Evolutionary conservation across 345 rosid species (phyloP), one percentile per base, ranked within the genome.

Genomic region (Laguncularia racemosa): DNA sequence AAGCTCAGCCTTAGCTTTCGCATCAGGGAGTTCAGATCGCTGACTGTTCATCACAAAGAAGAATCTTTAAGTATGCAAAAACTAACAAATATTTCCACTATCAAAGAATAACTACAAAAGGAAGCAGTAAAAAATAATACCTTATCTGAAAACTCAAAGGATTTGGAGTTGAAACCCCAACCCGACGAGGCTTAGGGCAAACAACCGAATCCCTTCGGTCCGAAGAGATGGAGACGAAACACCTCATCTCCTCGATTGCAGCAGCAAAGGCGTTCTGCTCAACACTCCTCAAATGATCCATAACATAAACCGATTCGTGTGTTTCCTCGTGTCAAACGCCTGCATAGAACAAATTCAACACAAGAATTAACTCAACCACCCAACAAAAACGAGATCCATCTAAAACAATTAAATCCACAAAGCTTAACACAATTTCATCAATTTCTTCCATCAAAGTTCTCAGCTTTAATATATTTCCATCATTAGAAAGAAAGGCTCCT

Each of bases 151-250:
- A 82, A 64, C 83, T 73, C 38, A 80, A 65, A 13, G 52, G 71
- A 68, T 63, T 78, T 59, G 62, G 73, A 3, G 82, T 64, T 16
- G 74, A 67, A 45, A 63, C 51, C 48, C 88, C 84, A 44, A 82
- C 68, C 10, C 91, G 86, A 21, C 88, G 87, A 48, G 97, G 99
- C 79, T 78, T 93, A n/a, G 97, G 99, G 62, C 96, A 89, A 67
- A 84, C 75, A 20, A 93, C 74, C 13, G 76, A 64, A 53, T 73
- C 91, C 78, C 66, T 81, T 43, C 63, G 74, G 51, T 81, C 88
- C 48, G 50, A 69, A 12, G 63, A 18, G 65, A 66, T 67, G 6
- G 89, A 61, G 50, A 76, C 70, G 66, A 65, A 64, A 44, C 89
- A 79, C 62, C 75, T 64, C 68, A 73, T 57, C 64, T 78, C 95